Evolutionary conservation across 2,329 filamentous ascomycete genomes (phyloP), one percentile per base, ranked within the genome.

Genomic region (Pestalotiopsis sp.): DNA sequence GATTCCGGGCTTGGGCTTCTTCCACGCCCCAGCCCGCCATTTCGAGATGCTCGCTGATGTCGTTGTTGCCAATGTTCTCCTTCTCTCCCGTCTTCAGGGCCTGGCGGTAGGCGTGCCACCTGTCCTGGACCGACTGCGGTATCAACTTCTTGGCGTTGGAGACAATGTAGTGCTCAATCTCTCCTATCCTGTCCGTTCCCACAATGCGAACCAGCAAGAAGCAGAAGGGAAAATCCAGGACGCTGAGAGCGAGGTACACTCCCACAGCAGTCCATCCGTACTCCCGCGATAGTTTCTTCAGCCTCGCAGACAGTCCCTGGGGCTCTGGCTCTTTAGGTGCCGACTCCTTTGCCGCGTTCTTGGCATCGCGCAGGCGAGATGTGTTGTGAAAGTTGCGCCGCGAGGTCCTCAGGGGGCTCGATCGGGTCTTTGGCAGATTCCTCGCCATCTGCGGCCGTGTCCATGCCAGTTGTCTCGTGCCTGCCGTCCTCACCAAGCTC

Each of bases 211-310:
- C 96, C 11, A 96, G 89, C 67, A 97, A 82, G 83, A 97, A 99
- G 82, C 95, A 98, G 78, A 98, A 93, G 0, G 96, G 96, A 73
- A 98, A 97, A 81, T 99, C 96, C 65, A 97, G 83, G 49, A 93
- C 92, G 57, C 93, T 95, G 67, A 99, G 83, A 1, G 85, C 86
- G 12, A 98, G 81, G 80, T 99, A 99, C 14, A 99, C 93, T n/a
- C 94, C 95, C 4, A 98, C 81, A 1, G 95, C 95, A 3, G 93
- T 88, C 94, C 95, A 98, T 56, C 96, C 96, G 80, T 99, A 99
- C 80, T 98, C 95, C 72, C 91, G 90, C 2, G 92, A 94, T 61
- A 99, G 87, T 78, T 93, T 94, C 81, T 91, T 94, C 78, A 98
- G 83, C 31, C 92, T 88, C 71, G 90, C 90, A 2, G 91, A 91